A percentile compares a stretch with the other conserved stretches of the same genome.
These are phyloP conservation scores for Penicillium canescens DNA, from an alignment of 495 filamentous ascomycete genomes.

Conservation along the genomic window DNA sequence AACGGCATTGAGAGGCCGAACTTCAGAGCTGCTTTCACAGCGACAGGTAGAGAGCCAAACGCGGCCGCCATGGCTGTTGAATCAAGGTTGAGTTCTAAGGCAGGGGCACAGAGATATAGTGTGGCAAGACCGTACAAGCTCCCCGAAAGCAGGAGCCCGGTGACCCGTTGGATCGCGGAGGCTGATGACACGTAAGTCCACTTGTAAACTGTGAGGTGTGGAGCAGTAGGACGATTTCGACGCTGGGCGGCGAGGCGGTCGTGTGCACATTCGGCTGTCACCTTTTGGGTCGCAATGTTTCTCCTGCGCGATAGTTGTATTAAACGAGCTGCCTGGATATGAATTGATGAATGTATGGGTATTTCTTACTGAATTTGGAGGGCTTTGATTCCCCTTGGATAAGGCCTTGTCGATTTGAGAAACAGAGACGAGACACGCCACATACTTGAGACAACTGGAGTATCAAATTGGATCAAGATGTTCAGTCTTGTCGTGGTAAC, in stretches of 20 bases:
- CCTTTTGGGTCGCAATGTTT: conserved; percentile 7
- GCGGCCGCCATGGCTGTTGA: conserved; percentile 63
- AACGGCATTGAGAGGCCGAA: conserved; percentile 29
- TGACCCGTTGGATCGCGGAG: conserved; percentile 69
- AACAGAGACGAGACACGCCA: no score
- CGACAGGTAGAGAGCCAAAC: conserved; percentile 62
- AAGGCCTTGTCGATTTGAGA: no score
- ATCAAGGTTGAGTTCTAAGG: conserved; percentile 74
- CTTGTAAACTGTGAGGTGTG: conserved; percentile 78
- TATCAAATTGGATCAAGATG: no score
- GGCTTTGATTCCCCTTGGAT: no score
- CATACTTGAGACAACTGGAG: no score
- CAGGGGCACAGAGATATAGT: conserved; percentile 71
- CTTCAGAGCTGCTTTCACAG: conserved; percentile 63
- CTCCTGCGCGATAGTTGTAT: not conserved
- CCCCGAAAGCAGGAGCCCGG: conserved; percentile 33
- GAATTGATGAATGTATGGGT: not conserved
- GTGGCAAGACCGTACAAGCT: conserved; percentile 70
- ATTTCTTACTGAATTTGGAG: not conserved
- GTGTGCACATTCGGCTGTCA: conserved; percentile 44
- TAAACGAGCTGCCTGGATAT: not conserved
- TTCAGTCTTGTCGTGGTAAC: no score
- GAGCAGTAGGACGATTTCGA: conserved; percentile 70
- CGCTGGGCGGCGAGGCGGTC: conserved; percentile 67
- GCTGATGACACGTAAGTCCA: conserved; percentile 61